phyloP scores from a whole-genome alignment of 495 filamentous ascomycete species.

The Penicillium subrubescens region DNA sequence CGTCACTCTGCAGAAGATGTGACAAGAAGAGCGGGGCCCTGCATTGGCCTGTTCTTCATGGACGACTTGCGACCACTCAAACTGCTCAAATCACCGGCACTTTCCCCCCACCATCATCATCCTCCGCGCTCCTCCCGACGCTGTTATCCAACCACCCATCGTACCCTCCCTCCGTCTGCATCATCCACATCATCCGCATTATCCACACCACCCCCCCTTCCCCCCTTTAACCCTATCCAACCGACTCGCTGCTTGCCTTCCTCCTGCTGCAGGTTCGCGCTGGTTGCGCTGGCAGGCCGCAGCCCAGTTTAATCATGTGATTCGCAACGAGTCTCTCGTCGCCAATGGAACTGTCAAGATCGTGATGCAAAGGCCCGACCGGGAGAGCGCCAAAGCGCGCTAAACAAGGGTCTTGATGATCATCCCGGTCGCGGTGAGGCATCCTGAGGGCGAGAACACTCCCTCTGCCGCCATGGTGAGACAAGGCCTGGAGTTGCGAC shows the following conservation, averaged over 20 bases:
- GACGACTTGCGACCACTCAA: constrained; percentile 1
- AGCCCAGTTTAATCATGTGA: constrained; percentile 48
- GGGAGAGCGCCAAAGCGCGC: constrained; percentile 23
- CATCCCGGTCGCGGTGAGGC: constrained; percentile 26
- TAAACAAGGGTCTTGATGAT: constrained; percentile 29
- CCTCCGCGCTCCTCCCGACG: not conserved
- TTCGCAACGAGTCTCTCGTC: constrained; percentile 22
- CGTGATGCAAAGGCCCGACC: constrained; percentile 17
- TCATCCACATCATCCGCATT: not conserved
- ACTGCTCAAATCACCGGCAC: not conserved
- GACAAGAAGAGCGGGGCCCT: constrained; percentile 30
- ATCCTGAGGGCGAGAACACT: constrained; percentile 29
- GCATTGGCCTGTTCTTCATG: constrained; percentile 18
- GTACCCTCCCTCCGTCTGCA: not conserved
- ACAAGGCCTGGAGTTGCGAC: constrained; percentile 23
- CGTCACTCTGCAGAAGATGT: constrained; percentile 40
- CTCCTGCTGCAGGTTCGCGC: constrained; percentile 40
- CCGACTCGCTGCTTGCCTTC: constrained; percentile 25
- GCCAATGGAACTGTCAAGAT: constrained; percentile 27
- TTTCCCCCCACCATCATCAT: not conserved
- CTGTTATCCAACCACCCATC: constrained; percentile 4
- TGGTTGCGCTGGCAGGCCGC: constrained; percentile 44
- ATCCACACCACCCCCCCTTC: constrained; percentile 10
- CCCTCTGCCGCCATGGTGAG: constrained; percentile 30
- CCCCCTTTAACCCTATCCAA: constrained; percentile 12